These are phyloP conservation scores for Boletus speciosus DNA, from an alignment of 768 basidiomycete species.

Conservation along the genomic window DNA sequence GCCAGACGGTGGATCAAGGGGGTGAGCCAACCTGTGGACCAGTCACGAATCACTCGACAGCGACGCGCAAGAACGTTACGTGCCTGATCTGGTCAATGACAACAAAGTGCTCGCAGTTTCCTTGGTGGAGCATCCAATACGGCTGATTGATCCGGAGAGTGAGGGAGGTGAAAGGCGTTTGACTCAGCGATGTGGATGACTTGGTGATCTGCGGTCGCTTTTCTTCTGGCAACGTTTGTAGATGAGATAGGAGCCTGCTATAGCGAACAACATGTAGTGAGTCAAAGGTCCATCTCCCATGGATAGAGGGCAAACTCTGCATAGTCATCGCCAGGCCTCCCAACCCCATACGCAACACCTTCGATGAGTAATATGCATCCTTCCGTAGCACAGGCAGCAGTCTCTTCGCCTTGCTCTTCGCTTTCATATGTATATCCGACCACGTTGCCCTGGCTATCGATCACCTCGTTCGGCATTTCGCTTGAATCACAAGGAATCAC, in stretches of 20 bases:
- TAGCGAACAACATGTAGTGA: neutral
- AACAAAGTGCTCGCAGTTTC: slow-evolving; percentile 79
- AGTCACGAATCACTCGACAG: slow-evolving; percentile 4
- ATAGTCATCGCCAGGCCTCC: slow-evolving; percentile 48
- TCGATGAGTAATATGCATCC: slow-evolving; percentile 63
- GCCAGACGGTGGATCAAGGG: slow-evolving; percentile 49
- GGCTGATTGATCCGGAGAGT: slow-evolving; percentile 66
- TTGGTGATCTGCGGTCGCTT: slow-evolving; percentile 33
- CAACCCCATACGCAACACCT: slow-evolving; percentile 55
- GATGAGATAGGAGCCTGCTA: slow-evolving; percentile 48
- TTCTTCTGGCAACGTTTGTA: slow-evolving; percentile 32
- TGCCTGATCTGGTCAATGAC: slow-evolving; percentile 73
- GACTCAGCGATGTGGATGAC: slow-evolving; percentile 41
- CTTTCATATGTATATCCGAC: slow-evolving; percentile 31
- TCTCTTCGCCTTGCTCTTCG: slow-evolving; percentile 3
- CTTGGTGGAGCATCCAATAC: slow-evolving; percentile 78
- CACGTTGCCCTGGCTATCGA: slow-evolving; percentile 31
- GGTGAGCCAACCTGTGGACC: slow-evolving; percentile 50
- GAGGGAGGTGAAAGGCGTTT: slow-evolving; percentile 52
- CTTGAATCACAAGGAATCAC: slow-evolving; percentile 62
- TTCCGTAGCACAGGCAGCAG: slow-evolving; percentile 10
- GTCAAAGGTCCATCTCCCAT: neutral
- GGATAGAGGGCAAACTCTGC: slow-evolving; percentile 41
- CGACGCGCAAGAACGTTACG: neutral
- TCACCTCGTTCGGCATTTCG: slow-evolving; percentile 44